Base-by-base conservation (phyloP, 2,329 filamentous ascomycete species). In the Aspergillus uvarum region DNA sequence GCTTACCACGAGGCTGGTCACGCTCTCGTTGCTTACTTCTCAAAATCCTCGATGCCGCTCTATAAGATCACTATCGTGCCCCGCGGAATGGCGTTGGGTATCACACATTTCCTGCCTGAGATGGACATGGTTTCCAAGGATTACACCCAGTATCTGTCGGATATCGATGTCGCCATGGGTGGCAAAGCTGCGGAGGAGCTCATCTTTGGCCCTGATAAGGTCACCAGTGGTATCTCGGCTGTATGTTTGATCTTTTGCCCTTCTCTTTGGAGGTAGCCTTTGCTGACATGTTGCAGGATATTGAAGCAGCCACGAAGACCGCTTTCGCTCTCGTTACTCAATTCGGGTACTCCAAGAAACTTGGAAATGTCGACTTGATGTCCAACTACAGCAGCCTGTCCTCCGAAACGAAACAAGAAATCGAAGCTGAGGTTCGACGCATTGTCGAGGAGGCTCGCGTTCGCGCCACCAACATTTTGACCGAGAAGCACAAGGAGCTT, bases 21-120 rank as follows among this genome's bases (percentile, higher is more conserved):
- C 76, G 92, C 95, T 8, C 85, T 99, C 16, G 91, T 97, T 60
- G 89, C 89, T 58, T 87, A 97, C 70, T 92, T 94, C 67, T 91
- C 89, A 12, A 87, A 89, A 62, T 86, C 86, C 42, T 86, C 89
- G 55, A 88, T 84, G 64, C 90, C 89, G 32, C 83, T 99, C 1
- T 97, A 99, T 84, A 99, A 99, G 79, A 93, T 96, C 53, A 99
- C 95, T 0, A 96, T 99, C 68, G 89, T 99, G 70, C 93, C 95
- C 56, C 89, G 96, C 70, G 95, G 95, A 11, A 87, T 88, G 69
- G 86, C 90, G 24, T 83, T 98, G 7, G 95, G 95, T 62, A 86
- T 96, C 64, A 99, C 95, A 0, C 90, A 90, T 65, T 89, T 89
- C 75, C 82, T 99, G 24, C 93, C 93, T 0, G 89, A 95, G 72